Evolutionary conservation across 2,329 filamentous ascomycete species (phyloP), one percentile per base, ranked within the genome.

Genomic region (Epichloe sp.): DNA sequence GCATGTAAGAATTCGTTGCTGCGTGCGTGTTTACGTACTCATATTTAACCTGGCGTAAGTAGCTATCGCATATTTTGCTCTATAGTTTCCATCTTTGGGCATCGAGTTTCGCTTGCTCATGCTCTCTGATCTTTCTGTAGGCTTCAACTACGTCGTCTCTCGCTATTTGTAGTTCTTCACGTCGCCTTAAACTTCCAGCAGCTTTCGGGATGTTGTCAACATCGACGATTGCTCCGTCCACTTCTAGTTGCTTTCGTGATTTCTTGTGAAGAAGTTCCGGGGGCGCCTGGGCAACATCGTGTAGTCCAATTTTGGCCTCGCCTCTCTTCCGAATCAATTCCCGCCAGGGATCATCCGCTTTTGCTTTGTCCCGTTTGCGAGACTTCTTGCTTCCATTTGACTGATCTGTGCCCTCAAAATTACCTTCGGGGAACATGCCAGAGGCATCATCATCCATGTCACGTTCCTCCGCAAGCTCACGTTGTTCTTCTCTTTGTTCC

Each of bases 321-420:
- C 79, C 81, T 52, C 82, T 73, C 68, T 81, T 81, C 63, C 76
- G 75, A 63, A 84, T 83, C 57, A 95, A 66, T 54, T 80, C 80
- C 43, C 78, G 81, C 88, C 88, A 95, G 1, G 88, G 86, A 65
- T 91, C 87, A 12, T 71, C 68, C 44, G 83, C 81, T 10, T 82
- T 78, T 48, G 82, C 75, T 42, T 73, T 45, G 63, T 69, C 63
- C 46, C 36, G 54, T 60, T 68, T 68, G 26, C 57, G 60, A 10
- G 57, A 57, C 10, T 48, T 58, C 23, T 63, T 54, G 4, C 31
- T 36, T 6, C 48, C 62, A 14, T 61, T 61, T 12, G 61, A 60
- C 50, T 74, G 73, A 45, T 73, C 71, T 42, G 68, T 60, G 34
- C 74, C 67, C 52, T 73, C 70, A 10, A 70, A 68, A 19, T 72